Evolutionary conservation across 805 yeast genomes (phyloP), one percentile per base, ranked within the genome.

Genomic region (Phaffomyces thermotolerans): DNA sequence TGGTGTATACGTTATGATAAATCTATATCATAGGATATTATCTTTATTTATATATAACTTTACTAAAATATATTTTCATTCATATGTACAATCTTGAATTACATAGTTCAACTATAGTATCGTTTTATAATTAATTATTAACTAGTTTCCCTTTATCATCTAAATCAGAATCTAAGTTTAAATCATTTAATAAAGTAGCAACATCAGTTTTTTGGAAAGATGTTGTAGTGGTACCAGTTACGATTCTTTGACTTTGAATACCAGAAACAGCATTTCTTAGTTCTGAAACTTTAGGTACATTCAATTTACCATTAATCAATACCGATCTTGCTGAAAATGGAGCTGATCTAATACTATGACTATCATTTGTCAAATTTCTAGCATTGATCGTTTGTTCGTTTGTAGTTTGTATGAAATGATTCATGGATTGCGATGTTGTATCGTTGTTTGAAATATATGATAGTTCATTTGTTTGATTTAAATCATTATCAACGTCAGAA

Each of bases 281-380:
- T 30, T 58, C 58, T 30, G 52, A 49, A 8, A 58, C 59, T 34
- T 51, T 57, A 35, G 62, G 62, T 8, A 47, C 50, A 18, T 50
- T 46, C 17, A 54, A 36, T 20, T 47, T 57, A 8, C 53, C 52
- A 36, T 43, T 43, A 41, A 49, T 43, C 34, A 58, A 15, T 15
- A 53, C 22, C 0, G 61, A 53, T 50, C 61, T 54, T 1, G 57
- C 58, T 12, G 60, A 55, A 8, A 52, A 29, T 33, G 60, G 62
- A n/a, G 51, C 54, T 3, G 60, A 56, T 32, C 44, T 54, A 32
- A 58, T 54, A 32, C 59, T 54, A 36, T 47, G 38, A 23, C 37
- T 44, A 9, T 58, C 62, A 20, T 41, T 34, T 8, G 20, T 33
- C 6, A n/a, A 18, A 12, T 34, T 23, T 18, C 18, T 29, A 29